Evolutionary conservation across 2,329 filamentous ascomycete species (phyloP).

Genomic region (Alternaria brassicicola): DNA sequence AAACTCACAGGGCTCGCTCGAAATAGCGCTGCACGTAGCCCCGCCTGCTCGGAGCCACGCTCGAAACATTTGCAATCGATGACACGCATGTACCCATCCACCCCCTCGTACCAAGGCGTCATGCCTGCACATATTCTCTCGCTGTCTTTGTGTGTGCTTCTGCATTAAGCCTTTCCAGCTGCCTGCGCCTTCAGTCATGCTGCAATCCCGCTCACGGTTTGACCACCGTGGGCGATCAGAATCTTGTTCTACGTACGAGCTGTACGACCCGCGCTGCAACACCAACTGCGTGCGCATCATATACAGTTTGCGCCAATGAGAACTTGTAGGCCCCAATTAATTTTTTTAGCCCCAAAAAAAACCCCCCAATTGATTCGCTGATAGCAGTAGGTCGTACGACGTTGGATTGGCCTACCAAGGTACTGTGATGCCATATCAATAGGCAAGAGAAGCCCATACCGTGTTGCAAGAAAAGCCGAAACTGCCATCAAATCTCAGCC

Average conservation of each 20-base stretch:
- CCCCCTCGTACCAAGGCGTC: background rate
- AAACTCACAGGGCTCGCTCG: conserved; percentile 14
- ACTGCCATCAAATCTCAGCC: background rate
- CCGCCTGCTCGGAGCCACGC: conserved; percentile 23
- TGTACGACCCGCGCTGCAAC: conserved; percentile 4
- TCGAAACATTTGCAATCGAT: conserved; percentile 26
- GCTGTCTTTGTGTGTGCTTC: conserved; percentile 9
- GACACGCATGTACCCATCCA: conserved; percentile 33
- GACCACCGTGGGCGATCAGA: conserved; percentile 5
- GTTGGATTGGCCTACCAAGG: conserved; percentile 1
- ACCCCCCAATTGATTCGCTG: conserved; percentile 17
- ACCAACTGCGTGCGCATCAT: background rate
- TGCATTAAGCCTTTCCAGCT: conserved; percentile 18
- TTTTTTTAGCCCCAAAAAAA: too few species aligned
- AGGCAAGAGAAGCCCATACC: background rate
- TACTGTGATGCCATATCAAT: background rate
- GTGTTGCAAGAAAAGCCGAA: background rate
- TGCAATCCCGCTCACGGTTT: conserved; percentile 1
- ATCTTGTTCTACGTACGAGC: conserved; percentile 19
- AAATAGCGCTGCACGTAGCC: conserved; percentile 35
- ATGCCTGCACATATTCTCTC: background rate
- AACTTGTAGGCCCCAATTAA: conserved; percentile 2
- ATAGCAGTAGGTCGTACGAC: background rate
- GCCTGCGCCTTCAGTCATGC: conserved; percentile 15
- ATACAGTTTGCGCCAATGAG: conserved; percentile 4